Percentiles rank a stretch among this genome's conserved stretches.
phyloP scores from a whole-genome alignment of 2,329 filamentous ascomycete species.

The Dissoconium aciculare region DNA sequence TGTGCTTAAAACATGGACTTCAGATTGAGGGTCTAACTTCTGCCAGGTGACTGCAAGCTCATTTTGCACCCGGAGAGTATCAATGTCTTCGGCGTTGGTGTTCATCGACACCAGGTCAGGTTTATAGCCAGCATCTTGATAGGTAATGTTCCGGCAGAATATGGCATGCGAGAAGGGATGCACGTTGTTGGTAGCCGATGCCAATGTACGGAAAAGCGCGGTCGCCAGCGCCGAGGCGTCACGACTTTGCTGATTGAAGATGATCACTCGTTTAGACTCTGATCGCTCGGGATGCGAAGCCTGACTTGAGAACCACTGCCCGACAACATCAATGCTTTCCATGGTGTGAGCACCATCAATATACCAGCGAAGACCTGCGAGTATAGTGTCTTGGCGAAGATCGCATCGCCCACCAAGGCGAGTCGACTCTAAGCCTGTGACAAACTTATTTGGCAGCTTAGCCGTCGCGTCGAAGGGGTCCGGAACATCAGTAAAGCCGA shows the following conservation, averaged over 20 bases:
- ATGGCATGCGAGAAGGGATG: slow-evolving; percentile 55
- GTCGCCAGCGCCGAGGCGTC: slow-evolving; percentile 53
- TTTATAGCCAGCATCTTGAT: slow-evolving; percentile 43
- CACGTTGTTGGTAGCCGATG: slow-evolving; percentile 24
- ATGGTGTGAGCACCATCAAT: slow-evolving; percentile 80
- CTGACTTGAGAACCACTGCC: slow-evolving; percentile 54
- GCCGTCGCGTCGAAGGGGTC: slow-evolving; percentile 26
- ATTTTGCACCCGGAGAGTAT: slow-evolving; percentile 51
- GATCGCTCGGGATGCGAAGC: slow-evolving; percentile 16
- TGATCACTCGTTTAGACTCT: slow-evolving; percentile 40
- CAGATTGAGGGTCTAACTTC: slow-evolving; percentile 36
- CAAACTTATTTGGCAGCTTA: slow-evolving; percentile 45
- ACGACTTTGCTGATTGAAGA: slow-evolving; percentile 89
- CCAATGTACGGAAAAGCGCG: slow-evolving; percentile 45
- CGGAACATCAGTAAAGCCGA: slow-evolving; percentile 30
- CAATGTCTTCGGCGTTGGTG: slow-evolving; percentile 42
- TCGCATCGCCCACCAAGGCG: slow-evolving; percentile 67
- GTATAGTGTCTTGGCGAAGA: slow-evolving; percentile 38
- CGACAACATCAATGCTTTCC: slow-evolving; percentile 65
- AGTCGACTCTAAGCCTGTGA: slow-evolving; percentile 50
- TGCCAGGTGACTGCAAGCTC: slow-evolving; percentile 47
- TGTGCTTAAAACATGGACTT: slow-evolving; percentile 45
- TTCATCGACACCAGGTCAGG: slow-evolving; percentile 51
- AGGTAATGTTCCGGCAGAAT: slow-evolving; percentile 67
- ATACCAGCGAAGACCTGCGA: slow-evolving; percentile 50